A percentile compares a stretch with the other conserved stretches of the same genome.
Evolutionary conservation across 176 grass and related monocot genomes (phyloP).

Genomic region (Sorghum bicolor): Sorghum_bicolor_NCBIv3 NC_012877.2:59522501-59523000

Average conservation of each 20-base stretch:
- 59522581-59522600: background rate
- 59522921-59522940: background rate
- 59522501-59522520: no score
- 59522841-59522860: background rate
- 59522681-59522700: background rate
- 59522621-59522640: background rate
- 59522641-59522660: background rate
- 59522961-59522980: background rate
- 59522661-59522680: background rate
- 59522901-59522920: constrained; percentile 22
- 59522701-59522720: constrained; percentile 24
- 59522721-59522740: background rate
- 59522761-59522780: background rate
- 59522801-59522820: constrained; percentile 28
- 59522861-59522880: background rate
- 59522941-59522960: constrained; percentile 20
- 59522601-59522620: background rate
- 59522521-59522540: no score
- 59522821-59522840: background rate
- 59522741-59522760: background rate
- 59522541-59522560: background rate
- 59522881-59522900: constrained; percentile 2
- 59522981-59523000: background rate
- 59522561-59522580: background rate
- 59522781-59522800: background rate